A percentile compares a stretch with the other conserved stretches of the same genome.
Evolutionary conservation across 2,329 filamentous ascomycete species (phyloP).

Genomic region (Helotiales sp.): DNA sequence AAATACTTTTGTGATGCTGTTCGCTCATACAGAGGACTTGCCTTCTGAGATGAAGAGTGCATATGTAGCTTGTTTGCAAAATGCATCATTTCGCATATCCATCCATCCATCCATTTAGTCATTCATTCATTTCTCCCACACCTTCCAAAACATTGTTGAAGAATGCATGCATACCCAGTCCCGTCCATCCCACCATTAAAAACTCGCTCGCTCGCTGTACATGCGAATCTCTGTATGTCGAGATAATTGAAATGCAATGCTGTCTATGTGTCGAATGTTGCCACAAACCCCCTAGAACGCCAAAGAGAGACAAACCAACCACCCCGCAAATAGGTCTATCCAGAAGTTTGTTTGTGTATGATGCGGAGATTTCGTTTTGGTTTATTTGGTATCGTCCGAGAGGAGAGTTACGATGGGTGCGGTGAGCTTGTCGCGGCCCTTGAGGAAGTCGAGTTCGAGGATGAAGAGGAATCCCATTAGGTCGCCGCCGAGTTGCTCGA

Average conservation of each 20-base stretch:
- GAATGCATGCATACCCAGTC: not conserved
- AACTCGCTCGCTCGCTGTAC: not conserved
- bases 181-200: not conserved
- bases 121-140: not conserved
- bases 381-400: conserved; percentile 55
- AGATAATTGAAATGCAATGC: not conserved
- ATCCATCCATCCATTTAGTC: not conserved
- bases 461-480: conserved; percentile 93
- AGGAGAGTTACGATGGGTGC: conserved; percentile 85
- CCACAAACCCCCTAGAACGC: not conserved
- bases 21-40: not conserved
- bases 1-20: not conserved
- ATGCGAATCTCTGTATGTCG: not conserved
- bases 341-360: not conserved
- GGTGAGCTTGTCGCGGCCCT: conserved; percentile 87
- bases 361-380: not conserved
- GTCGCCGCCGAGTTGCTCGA: conserved; percentile 83
- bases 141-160: not conserved
- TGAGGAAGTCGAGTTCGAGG: conserved; percentile 91
- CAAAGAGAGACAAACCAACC: not conserved
- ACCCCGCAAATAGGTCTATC: not conserved
- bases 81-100: not conserved
- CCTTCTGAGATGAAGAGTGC: not conserved
- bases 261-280: not conserved
- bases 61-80: not conserved